Evolutionary conservation across 1,284 basidiomycete genomes (phyloP).

Genomic region (Boletellus deceptivus): DNA sequence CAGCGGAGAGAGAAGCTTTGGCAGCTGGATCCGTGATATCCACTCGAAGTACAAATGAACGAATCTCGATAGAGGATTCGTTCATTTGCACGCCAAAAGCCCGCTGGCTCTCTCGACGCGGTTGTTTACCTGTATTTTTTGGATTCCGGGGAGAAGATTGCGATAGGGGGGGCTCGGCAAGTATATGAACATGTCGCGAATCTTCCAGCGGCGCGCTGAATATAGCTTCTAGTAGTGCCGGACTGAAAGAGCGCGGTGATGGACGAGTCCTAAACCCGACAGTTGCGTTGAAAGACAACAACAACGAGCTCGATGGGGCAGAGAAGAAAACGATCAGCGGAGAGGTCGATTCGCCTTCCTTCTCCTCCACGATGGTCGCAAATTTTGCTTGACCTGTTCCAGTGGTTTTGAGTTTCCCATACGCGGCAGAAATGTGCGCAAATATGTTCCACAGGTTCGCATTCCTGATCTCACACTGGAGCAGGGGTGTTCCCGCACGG

Average conservation of each 20-base stretch:
- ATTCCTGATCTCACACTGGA: slow-evolving; percentile 36
- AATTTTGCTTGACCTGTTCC: slow-evolving; percentile 19
- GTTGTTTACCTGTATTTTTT: neutral
- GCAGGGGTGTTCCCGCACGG: slow-evolving; percentile 33
- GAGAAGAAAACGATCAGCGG: slow-evolving; percentile 40
- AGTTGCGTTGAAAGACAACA: slow-evolving; percentile 14
- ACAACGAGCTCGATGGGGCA: slow-evolving; percentile 36
- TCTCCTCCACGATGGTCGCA: slow-evolving; percentile 36
- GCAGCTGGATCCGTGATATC: slow-evolving; percentile 24
- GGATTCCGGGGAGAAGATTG: neutral
- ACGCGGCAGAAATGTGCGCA: slow-evolving; percentile 34
- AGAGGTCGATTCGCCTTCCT: slow-evolving; percentile 33
- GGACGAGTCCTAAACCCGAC: slow-evolving; percentile 33
- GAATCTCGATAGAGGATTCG: slow-evolving; percentile 12
- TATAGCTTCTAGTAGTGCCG: slow-evolving; percentile 20
- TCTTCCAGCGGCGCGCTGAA: slow-evolving; percentile 34
- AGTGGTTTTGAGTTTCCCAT: slow-evolving; percentile 34
- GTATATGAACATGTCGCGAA: slow-evolving; percentile 34
- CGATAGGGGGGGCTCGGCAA: slow-evolving; percentile 17
- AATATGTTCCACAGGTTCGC: slow-evolving; percentile 34
- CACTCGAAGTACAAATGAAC: slow-evolving; percentile 18
- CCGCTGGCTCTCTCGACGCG: neutral
- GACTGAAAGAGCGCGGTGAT: slow-evolving; percentile 17
- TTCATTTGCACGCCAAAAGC: slow-evolving; percentile 19
- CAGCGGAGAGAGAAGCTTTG: slow-evolving; percentile 15